A percentile compares a stretch with the other conserved stretches of the same genome.
Conservation (phyloP, 2,329 filamentous ascomycete species). For the Fusarium sp. region DNA sequence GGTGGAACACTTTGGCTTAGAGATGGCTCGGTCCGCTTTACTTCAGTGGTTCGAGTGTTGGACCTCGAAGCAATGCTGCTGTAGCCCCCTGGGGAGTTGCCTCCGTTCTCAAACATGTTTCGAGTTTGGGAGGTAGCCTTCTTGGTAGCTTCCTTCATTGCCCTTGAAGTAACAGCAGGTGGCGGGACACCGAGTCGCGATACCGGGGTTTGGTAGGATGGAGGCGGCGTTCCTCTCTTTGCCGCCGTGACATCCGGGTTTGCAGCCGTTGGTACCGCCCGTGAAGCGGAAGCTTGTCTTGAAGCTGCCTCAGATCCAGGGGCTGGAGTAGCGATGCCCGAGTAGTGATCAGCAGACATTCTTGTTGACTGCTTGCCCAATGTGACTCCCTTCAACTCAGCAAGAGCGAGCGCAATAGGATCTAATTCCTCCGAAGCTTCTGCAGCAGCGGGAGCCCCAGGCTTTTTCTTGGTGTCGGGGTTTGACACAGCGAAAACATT, state of each 20-base stretch:
- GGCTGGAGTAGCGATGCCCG: constrained; percentile 89
- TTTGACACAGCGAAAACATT: constrained; percentile 95
- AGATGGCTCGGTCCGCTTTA: constrained; percentile 38
- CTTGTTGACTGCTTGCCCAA: constrained; percentile 82
- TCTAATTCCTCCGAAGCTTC: constrained; percentile 75
- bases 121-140: constrained; percentile 88
- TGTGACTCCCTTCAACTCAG: constrained; percentile 87
- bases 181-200: constrained; percentile 89
- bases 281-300: constrained; percentile 50
- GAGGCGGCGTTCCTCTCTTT: constrained; percentile 83
- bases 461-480: constrained; percentile 70
- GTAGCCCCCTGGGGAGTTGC: constrained; percentile 49
- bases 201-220: constrained; percentile 77
- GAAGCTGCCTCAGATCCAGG: constrained; percentile 60
- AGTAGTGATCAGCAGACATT: constrained; percentile 96
- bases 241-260: constrained; percentile 63
- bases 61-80: constrained; percentile 49
- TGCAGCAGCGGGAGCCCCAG: constrained; percentile 49
- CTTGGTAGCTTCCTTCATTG: constrained; percentile 95
- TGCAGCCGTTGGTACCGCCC: constrained; percentile 70
- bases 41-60: constrained; percentile 37
- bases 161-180: constrained; percentile 90
- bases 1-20: constrained; percentile 34
- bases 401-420: constrained; percentile 91
- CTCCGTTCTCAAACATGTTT: constrained; percentile 75